A percentile compares a stretch with the other conserved stretches of the same genome.
Evolutionary conservation across 257 asterid species (phyloP).

Genomic region (Forsythia viridissima): DNA sequence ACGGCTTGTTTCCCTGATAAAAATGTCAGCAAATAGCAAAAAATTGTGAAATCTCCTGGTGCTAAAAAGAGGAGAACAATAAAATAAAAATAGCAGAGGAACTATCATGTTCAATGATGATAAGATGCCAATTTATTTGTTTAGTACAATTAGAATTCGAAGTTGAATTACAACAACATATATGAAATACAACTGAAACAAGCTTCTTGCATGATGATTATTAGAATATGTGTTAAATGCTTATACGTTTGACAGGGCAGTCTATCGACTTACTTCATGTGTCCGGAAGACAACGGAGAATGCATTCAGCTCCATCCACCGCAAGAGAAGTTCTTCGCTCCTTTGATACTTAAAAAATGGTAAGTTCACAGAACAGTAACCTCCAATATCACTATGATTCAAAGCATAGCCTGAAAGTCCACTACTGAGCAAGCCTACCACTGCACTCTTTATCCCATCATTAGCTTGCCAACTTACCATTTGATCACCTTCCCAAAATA

Average conservation of each 20-base stretch:
- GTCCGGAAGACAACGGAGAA: slow-evolving; percentile 88
- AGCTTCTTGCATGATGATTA: not conserved
- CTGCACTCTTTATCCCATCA: slow-evolving; percentile 95
- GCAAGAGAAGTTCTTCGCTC: slow-evolving; percentile 80
- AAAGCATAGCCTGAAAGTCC: slow-evolving; percentile 89
- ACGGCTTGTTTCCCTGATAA: slow-evolving; percentile 86
- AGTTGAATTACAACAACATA: not conserved
- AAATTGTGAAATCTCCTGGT: not conserved
- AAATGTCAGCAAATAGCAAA: slow-evolving; percentile 7
- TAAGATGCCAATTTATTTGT: not conserved
- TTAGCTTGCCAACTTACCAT: slow-evolving; percentile 99
- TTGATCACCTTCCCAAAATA: slow-evolving; percentile 99
- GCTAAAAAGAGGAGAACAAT: not conserved
- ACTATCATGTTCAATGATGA: not conserved
- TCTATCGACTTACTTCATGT: slow-evolving; percentile 71
- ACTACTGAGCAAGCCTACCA: slow-evolving; percentile 80
- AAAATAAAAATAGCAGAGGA: not conserved
- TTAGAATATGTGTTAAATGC: slow-evolving; percentile 3
- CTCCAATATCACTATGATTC: slow-evolving; percentile 96
- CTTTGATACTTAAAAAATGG: slow-evolving; percentile 75
- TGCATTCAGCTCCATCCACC: slow-evolving; percentile 96
- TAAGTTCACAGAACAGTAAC: slow-evolving; percentile 76
- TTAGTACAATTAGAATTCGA: not conserved
- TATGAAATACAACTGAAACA: not conserved
- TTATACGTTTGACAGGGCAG: not conserved